Evolutionary conservation across 2,329 filamentous ascomycete genomes (phyloP), one percentile per base, ranked within the genome.

Genomic region (Penicillium sp.): DNA sequence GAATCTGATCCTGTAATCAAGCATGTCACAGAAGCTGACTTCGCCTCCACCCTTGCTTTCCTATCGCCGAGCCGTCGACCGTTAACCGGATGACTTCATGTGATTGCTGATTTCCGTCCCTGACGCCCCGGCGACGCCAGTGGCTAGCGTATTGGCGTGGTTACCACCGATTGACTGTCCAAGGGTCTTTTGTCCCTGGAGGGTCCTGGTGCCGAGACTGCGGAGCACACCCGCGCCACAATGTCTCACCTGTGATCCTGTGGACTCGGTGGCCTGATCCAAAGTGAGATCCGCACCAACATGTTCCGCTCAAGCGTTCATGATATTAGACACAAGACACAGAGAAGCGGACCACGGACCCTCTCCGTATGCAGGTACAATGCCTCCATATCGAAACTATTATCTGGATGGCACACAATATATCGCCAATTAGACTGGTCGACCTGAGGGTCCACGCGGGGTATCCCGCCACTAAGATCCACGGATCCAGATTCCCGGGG

Each of bases 201-300:
- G n/a, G 39, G 19, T 13, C 19, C 19, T 42, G 19, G 7, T 9
- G 35, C 35, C 35, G 35, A 39, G 35, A 19, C n/a, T 46, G 43
- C 22, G 43, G 26, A 27, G 26, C 19, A 29, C 24, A 26, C 14
- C 21, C 24, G 13, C 33, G 48, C 48, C 48, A 52, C 27, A 48
- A 56, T 56, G 48, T 56, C 49, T 56, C 42, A 52, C 22, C 43
- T 55, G 14, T n/a, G 33, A 10, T 48, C 22, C 43, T 55, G 14
- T n/a, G 33, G 19, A 31, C 19, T 46, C 24, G 14, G 31, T 31
- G n/a, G 49, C 21, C 27, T 27, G 35, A 26, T 44, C 51, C 29
- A 39, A 53, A 43, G 16, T 47, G 43, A 53, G 33, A 19, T 29
- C 33, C 9, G 44, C 19, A 33, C 42, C 33, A 46, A 10, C 37